Base-by-base conservation (phyloP, 306 rosid genomes). In the Erythrophleum fordii region DNA sequence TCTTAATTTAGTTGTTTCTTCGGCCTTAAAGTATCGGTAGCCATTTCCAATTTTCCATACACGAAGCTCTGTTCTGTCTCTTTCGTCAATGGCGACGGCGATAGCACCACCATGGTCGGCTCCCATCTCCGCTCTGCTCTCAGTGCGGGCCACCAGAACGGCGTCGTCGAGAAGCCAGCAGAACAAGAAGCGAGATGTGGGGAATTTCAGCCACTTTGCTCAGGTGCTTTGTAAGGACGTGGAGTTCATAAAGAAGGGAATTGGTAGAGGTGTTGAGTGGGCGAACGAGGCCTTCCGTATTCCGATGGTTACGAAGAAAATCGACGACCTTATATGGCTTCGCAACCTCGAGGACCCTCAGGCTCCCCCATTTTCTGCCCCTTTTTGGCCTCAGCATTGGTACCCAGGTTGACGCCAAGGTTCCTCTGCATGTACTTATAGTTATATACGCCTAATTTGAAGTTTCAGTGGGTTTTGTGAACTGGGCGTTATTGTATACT, bases 321-420 rank as follows among this genome's bases (percentile, higher is more conserved):
- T 91, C 4, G 97, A 95, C 58, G 88, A 91, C 46, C 20, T 90
- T 45, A 67, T 90, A 13, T 95, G 97, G 99, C 94, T 95, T 79
- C 91, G 98, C 11, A 55, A 87, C 75, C 86, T 95, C 17, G 99
- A 95, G 75, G 93, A 95, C 14, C 97, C 94, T 25, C 23, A 20
- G 14, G 95, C 93, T 42, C 60, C 90, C 70, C 72, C 88, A 3
- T 77, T 72, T 41, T 83, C 92, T 4, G 14, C 81, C 35, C 89
- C 90, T 72, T 79, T 85, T 10, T 91, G 91, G 92, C 99, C 99
- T 51, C 88, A 79, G n/a, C 98, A 89, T 83, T 91, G 85, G 37
- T 93, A 95, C 78, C 93, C 97, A 88, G 99, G 99, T 94, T 67
- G 3, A 18, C 56, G 58, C 5, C 13, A 37, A 69, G 16, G 51